Conservation (phyloP, 345 rosid genomes). For the Corymbia maculata region DNA sequence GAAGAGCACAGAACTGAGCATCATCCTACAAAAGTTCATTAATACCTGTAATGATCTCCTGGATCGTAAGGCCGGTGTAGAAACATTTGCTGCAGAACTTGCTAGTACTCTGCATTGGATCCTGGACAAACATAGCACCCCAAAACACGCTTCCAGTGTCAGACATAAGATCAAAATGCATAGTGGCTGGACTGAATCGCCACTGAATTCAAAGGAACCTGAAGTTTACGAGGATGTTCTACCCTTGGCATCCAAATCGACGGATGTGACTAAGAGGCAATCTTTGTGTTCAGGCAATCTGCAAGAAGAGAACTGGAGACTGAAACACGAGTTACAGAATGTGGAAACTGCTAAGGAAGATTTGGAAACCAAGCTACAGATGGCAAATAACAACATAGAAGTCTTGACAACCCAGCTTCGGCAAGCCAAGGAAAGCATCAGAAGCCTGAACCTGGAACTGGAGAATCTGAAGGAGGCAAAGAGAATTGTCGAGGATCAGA, state of each 20-base stretch:
- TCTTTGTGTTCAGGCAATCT: slow-evolving; percentile 1
- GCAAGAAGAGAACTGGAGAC: slow-evolving; percentile 28
- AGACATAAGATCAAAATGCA: slow-evolving; percentile 58
- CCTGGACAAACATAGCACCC: slow-evolving; percentile 17
- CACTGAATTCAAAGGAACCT: not conserved
- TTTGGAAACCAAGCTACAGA: slow-evolving; percentile 23
- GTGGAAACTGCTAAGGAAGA: slow-evolving; percentile 12
- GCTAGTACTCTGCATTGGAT: slow-evolving; percentile 34
- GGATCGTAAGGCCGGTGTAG: slow-evolving; percentile 20
- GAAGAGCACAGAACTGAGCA: slow-evolving; percentile 25
- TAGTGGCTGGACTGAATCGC: slow-evolving; percentile 25
- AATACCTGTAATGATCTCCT: slow-evolving; percentile 20
- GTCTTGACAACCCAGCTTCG: slow-evolving; percentile 10
- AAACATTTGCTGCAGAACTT: slow-evolving; percentile 26
- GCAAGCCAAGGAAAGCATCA: slow-evolving; percentile 37
- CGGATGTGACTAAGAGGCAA: not conserved
- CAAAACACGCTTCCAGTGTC: slow-evolving; percentile 28
- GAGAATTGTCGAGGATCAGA: slow-evolving; percentile 46
- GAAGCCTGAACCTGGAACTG: slow-evolving; percentile 36
- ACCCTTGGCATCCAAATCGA: slow-evolving; percentile 2
- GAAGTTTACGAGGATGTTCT: not conserved
- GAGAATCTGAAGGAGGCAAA: slow-evolving; percentile 39
- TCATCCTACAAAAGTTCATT: slow-evolving; percentile 22
- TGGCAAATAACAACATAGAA: not conserved
- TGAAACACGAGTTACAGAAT: slow-evolving; percentile 30